These are phyloP conservation scores for Periglandula ipomoeae DNA, from an alignment of 2,329 filamentous ascomycete species.

Conservation along the genomic window DNA sequence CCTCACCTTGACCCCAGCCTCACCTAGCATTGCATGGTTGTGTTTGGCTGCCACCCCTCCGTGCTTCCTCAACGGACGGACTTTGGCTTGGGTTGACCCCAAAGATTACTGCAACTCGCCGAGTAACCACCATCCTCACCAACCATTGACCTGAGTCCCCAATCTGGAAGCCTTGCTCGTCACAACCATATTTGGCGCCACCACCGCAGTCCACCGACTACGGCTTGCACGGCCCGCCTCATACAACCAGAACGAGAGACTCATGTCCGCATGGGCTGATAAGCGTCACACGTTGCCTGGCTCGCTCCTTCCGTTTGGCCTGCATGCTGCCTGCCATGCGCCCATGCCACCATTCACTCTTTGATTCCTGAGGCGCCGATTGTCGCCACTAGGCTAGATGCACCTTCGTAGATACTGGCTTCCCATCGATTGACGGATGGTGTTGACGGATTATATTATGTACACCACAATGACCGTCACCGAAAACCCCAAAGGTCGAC, in stretches of 20 bases:
- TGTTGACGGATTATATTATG: not conserved
- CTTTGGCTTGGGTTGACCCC: not conserved
- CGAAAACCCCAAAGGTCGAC: not conserved
- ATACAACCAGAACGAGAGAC: not conserved
- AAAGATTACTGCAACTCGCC: not conserved
- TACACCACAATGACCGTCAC: too few relatives aligned
- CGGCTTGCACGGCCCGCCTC: not conserved
- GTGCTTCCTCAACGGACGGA: not conserved
- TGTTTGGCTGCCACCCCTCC: too few relatives aligned
- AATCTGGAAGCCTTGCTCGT: not conserved
- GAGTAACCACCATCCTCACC: not conserved
- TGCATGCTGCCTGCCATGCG: too few relatives aligned
- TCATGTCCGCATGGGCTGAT: constrained; percentile 1
- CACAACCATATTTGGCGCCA: not conserved
- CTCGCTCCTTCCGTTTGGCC: constrained; percentile 2
- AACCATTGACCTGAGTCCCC: not conserved
- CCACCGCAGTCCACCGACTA: not conserved
- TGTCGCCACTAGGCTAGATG: constrained; percentile 5
- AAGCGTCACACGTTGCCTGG: constrained; percentile 4
- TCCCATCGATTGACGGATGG: not conserved
- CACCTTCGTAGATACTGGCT: not conserved
- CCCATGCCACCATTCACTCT: not conserved
- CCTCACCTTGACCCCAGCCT: not conserved
- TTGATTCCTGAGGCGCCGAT: constrained; percentile 3
- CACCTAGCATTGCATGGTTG: not conserved